These are phyloP conservation scores for Rhizopogon sp. DNA, from an alignment of 768 basidiomycete species.

Conservation along the genomic window DNA sequence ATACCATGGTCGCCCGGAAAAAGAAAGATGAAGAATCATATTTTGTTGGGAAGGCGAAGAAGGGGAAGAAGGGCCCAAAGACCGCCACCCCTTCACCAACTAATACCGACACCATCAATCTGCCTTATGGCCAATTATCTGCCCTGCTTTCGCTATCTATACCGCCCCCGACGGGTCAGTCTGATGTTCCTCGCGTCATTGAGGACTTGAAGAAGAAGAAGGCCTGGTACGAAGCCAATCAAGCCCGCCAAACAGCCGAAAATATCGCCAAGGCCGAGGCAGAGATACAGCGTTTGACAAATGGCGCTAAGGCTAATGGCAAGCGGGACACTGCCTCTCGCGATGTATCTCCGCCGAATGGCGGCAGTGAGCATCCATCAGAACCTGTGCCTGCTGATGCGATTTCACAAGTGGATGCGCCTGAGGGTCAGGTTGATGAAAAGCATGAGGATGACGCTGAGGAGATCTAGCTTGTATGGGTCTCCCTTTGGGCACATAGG, in stretches of 20 bases:
- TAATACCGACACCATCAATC: constrained; percentile 39
- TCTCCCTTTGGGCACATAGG: not conserved
- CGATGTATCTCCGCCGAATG: constrained; percentile 31
- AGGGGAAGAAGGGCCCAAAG: constrained; percentile 51
- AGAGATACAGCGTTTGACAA: constrained; percentile 59
- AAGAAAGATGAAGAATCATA: constrained; percentile 90
- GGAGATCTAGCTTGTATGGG: constrained; percentile 9
- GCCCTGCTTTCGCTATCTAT: constrained; percentile 88
- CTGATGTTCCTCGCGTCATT: constrained; percentile 78
- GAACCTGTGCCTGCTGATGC: constrained; percentile 27
- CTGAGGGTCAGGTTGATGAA: constrained; percentile 36
- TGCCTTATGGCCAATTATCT: constrained; percentile 81
- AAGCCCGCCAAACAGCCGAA: constrained; percentile 71
- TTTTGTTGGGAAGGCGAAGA: constrained; percentile 68
- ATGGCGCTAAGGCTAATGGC: constrained; percentile 26
- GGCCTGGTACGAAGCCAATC: constrained; percentile 92
- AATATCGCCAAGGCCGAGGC: constrained; percentile 78
- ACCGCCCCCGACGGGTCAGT: constrained; percentile 72
- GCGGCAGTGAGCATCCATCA: constrained; percentile 35
- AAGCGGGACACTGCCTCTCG: constrained; percentile 13
- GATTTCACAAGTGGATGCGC: constrained; percentile 25
- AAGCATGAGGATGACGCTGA: constrained; percentile 37
- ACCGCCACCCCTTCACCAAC: constrained; percentile 37
- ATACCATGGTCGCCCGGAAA: constrained; percentile 73
- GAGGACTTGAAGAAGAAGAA: constrained; percentile 93